A percentile compares a stretch with the other conserved stretches of the same genome.
These are phyloP conservation scores for Lachnellula hyalina DNA, from an alignment of 2,329 filamentous ascomycete species.

Conservation along the genomic window DNA sequence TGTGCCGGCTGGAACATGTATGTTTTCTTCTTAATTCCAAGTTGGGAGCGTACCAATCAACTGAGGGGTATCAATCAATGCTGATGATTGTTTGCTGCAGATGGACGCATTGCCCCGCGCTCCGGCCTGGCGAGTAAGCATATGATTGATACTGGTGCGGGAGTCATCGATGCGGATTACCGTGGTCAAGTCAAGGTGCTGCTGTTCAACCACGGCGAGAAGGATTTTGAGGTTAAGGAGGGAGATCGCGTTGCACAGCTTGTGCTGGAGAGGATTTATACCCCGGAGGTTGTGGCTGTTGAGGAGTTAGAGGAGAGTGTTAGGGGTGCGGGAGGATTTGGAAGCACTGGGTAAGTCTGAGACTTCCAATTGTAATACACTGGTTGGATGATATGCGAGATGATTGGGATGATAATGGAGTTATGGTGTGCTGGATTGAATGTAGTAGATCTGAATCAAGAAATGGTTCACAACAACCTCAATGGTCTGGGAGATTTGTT, in stretches of 20 bases:
- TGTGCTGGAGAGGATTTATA: conserved; percentile 89
- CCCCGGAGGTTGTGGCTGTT: conserved; percentile 86
- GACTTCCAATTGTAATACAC: neutral
- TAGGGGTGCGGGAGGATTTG: conserved; percentile 84
- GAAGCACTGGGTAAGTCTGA: conserved; percentile 63
- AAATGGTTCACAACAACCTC: no score
- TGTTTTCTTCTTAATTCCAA: conserved; percentile 31
- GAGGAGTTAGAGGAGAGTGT: conserved; percentile 85
- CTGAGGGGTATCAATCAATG: neutral
- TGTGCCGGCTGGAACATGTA: conserved; percentile 85
- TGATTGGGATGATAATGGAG: conserved; percentile 3
- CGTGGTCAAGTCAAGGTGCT: conserved; percentile 89
- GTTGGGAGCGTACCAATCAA: neutral
- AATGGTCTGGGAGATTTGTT: neutral
- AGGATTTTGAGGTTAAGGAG: conserved; percentile 73
- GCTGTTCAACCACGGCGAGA: conserved; percentile 85
- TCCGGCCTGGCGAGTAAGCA: conserved; percentile 90
- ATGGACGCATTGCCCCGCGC: conserved; percentile 84
- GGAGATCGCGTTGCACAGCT: conserved; percentile 93
- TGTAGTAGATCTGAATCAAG: neutral
- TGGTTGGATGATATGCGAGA: neutral
- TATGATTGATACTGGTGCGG: conserved; percentile 92
- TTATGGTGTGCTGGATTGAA: conserved; percentile 4
- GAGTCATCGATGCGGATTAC: conserved; percentile 97
- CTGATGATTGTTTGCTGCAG: conserved; percentile 37